phyloP scores from a whole-genome alignment of 2,329 filamentous ascomycete genomes.

The Lecanicillium sp. region DNA sequence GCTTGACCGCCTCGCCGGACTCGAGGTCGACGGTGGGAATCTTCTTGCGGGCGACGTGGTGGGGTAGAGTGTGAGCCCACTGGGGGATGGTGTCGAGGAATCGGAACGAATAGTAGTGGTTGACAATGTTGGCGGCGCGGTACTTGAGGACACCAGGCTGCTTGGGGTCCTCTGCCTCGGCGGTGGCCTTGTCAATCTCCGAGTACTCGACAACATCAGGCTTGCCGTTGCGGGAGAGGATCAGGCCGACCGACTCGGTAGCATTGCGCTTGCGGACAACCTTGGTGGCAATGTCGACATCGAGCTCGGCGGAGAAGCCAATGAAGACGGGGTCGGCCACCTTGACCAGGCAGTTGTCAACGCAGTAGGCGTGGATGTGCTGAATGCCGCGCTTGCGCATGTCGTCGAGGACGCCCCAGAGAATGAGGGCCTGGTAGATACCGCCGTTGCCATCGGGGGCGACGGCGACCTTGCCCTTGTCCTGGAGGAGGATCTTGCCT shows the following conservation, averaged over 20 bases:
- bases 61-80: constrained; percentile 80
- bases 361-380: constrained; percentile 96
- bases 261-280: constrained; percentile 98
- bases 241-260: constrained; percentile 90
- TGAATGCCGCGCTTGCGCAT: constrained; percentile 84
- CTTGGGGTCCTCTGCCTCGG: constrained; percentile 78
- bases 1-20: constrained; percentile 76
- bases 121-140: constrained; percentile 97
- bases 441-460: constrained; percentile 97
- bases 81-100: constrained; percentile 87
- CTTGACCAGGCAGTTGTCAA: constrained; percentile 98
- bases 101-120: constrained; percentile 96
- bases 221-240: constrained; percentile 89
- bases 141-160: constrained; percentile 82
- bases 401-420: constrained; percentile 72
- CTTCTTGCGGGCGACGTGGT: constrained; percentile 98
- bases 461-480: constrained; percentile 83
- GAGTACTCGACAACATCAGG: constrained; percentile 98
- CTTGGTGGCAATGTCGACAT: constrained; percentile 96
- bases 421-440: constrained; percentile 85
- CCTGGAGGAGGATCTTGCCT: constrained; percentile 91
- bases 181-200: constrained; percentile 84
- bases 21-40: constrained; percentile 77
- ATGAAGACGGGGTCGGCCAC: constrained; percentile 97
- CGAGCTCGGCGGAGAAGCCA: constrained; percentile 79